Evolutionary conservation across 2,329 filamentous ascomycete genomes (phyloP).

Genomic region (Fusarium falciforme): DNA sequence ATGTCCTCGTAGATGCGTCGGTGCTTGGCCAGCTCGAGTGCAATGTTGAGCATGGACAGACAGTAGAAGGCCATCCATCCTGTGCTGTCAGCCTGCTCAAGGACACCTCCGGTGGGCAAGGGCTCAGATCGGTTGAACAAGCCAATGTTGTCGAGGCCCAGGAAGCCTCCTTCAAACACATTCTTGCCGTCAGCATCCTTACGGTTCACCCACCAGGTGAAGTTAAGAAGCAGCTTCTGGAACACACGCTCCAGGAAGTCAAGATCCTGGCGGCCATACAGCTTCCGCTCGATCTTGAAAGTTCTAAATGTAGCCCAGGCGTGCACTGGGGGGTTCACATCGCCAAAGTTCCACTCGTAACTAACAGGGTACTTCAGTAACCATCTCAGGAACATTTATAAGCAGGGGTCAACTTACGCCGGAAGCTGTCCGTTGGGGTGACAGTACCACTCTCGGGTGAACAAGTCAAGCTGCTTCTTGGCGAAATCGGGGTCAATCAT

Average conservation of each 20-base stretch:
- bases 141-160: constrained; percentile 96
- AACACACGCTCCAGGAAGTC: constrained; percentile 97
- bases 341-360: constrained; percentile 96
- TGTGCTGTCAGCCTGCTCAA: constrained; percentile 97
- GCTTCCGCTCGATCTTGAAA: constrained; percentile 98
- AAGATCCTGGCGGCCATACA: constrained; percentile 93
- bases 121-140: constrained; percentile 97
- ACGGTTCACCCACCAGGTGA: constrained; percentile 99
- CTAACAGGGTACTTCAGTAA: constrained; percentile 47
- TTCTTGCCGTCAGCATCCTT: constrained; percentile 97
- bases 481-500: constrained; percentile 99
- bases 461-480: constrained; percentile 96
- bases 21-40: constrained; percentile 93
- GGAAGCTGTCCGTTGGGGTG: constrained; percentile 96
- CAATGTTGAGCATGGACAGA: constrained; percentile 96
- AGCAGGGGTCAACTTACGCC: constrained; percentile 66
- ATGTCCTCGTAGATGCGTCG: constrained; percentile 96
- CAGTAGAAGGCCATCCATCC: constrained; percentile 99
- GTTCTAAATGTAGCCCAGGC: constrained; percentile 95
- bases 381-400: background rate
- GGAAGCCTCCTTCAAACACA: constrained; percentile 95
- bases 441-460: constrained; percentile 98
- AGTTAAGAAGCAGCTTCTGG: constrained; percentile 94
- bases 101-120: constrained; percentile 88
- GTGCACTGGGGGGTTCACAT: constrained; percentile 96